These are phyloP conservation scores for Tolypocladium inflatum DNA, from an alignment of 2,329 filamentous ascomycete species.

Conservation along the genomic window DNA sequence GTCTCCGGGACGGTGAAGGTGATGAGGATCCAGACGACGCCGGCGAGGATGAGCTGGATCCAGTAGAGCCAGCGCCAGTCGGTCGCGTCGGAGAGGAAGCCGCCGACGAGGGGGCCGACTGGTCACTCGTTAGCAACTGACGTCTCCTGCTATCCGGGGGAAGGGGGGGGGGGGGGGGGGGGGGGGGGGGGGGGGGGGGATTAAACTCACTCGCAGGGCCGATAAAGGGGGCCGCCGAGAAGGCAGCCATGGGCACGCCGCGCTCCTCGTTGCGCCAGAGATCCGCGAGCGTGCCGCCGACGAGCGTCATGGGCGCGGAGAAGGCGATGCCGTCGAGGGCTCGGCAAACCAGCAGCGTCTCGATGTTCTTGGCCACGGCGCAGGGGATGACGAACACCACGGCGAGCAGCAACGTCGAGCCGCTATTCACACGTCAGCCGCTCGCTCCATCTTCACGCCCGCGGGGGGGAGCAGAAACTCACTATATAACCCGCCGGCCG, in stretches of 20 bases:
- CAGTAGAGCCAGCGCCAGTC: slow-evolving; percentile 84
- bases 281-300: slow-evolving; percentile 74
- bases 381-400: slow-evolving; percentile 75
- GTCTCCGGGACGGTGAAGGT: slow-evolving; percentile 88
- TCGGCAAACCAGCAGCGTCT: slow-evolving; percentile 65
- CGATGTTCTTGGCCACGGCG: slow-evolving; percentile 66
- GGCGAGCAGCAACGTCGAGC: slow-evolving; percentile 55
- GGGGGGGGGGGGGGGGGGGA: no score
- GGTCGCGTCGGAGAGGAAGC: slow-evolving; percentile 58
- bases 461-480: slow-evolving; percentile 10
- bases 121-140: neutral
- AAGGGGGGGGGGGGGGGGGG: no score
- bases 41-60: slow-evolving; percentile 72
- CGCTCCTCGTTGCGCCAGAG: slow-evolving; percentile 78
- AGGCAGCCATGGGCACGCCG: slow-evolving; percentile 80
- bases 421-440: slow-evolving; percentile 20
- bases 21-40: slow-evolving; percentile 62
- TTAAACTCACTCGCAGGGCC: slow-evolving; percentile 63
- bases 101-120: slow-evolving; percentile 66
- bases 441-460: neutral
- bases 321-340: slow-evolving; percentile 76
- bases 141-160: neutral
- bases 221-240: slow-evolving; percentile 73
- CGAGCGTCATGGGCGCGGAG: slow-evolving; percentile 77
- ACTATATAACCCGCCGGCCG: slow-evolving; percentile 64